phyloP scores from a whole-genome alignment of 2,329 filamentous ascomycete species.

The Colletotrichum karsti region DNA sequence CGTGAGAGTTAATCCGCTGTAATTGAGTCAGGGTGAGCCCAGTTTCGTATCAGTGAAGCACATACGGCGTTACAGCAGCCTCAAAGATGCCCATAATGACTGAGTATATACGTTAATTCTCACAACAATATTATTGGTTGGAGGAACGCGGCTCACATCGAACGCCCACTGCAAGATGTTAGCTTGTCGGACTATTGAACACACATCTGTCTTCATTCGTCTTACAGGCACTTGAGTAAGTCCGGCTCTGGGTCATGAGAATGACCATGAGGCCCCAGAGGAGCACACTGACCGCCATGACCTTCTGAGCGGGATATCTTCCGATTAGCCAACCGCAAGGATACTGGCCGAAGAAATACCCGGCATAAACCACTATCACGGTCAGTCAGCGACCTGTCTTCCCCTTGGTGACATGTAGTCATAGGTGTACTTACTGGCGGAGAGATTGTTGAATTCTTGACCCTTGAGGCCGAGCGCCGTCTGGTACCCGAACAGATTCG shows the following conservation, averaged over 20 bases:
- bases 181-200: not conserved
- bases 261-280: conserved; percentile 42
- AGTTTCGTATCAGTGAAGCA: accelerated
- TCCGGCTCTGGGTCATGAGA: conserved; percentile 40
- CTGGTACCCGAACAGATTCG: conserved; percentile 45
- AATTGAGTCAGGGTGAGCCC: accelerated
- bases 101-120: not conserved
- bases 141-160: not conserved
- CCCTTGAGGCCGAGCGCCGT: conserved; percentile 41
- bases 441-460: conserved; percentile 44
- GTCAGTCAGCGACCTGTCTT: accelerated
- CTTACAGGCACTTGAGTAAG: conserved; percentile 37
- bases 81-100: not conserved
- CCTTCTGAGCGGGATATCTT: conserved; percentile 43
- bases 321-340: conserved; percentile 49
- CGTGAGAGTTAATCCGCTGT: not conserved
- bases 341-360: conserved; percentile 50
- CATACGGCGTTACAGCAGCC: not conserved
- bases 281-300: conserved; percentile 33
- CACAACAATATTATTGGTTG: accelerated
- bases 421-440: conserved; percentile 35
- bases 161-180: not conserved
- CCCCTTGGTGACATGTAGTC: not conserved
- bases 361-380: conserved; percentile 43
- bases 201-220: accelerated